Evolutionary conservation across 2,329 filamentous ascomycete genomes (phyloP).

Genomic region (Cladosporium phlei): DNA sequence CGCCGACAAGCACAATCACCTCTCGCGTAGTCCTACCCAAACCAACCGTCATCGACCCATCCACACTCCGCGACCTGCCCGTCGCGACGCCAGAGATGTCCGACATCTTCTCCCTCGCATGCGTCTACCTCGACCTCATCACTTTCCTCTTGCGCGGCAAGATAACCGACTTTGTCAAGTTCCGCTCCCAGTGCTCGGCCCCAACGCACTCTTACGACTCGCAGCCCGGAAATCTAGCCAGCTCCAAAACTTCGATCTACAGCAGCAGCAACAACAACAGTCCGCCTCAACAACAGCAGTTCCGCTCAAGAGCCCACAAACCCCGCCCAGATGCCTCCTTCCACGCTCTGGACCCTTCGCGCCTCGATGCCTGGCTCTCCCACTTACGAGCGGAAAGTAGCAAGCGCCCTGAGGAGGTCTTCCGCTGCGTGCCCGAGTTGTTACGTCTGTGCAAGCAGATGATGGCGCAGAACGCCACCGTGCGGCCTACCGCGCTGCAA

Average conservation of each 20-base stretch:
- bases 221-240: background rate
- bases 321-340: slow-evolving; percentile 59
- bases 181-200: slow-evolving; percentile 45
- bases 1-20: slow-evolving; percentile 16
- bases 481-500: slow-evolving; percentile 38
- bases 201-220: slow-evolving; percentile 3
- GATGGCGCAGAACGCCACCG: slow-evolving; percentile 37
- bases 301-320: slow-evolving; percentile 7
- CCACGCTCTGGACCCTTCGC: slow-evolving; percentile 60
- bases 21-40: slow-evolving; percentile 16
- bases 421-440: slow-evolving; percentile 37
- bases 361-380: slow-evolving; percentile 67
- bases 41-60: slow-evolving; percentile 37
- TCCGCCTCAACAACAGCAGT: slow-evolving; percentile 1
- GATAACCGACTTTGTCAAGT: slow-evolving; percentile 59
- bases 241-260: slow-evolving; percentile 9
- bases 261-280: background rate
- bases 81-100: slow-evolving; percentile 39
- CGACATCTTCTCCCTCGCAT: slow-evolving; percentile 69
- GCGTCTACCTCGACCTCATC: slow-evolving; percentile 67
- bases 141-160: slow-evolving; percentile 66
- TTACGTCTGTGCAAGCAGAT: slow-evolving; percentile 39
- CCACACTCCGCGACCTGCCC: slow-evolving; percentile 40
- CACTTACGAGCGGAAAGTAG: slow-evolving; percentile 26
- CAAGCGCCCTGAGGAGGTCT: slow-evolving; percentile 28